Percentiles rank a stretch among this genome's conserved stretches.
phyloP scores from a whole-genome alignment of 352 stramenopile genomes.

The Globisporangium paddicum region DNA sequence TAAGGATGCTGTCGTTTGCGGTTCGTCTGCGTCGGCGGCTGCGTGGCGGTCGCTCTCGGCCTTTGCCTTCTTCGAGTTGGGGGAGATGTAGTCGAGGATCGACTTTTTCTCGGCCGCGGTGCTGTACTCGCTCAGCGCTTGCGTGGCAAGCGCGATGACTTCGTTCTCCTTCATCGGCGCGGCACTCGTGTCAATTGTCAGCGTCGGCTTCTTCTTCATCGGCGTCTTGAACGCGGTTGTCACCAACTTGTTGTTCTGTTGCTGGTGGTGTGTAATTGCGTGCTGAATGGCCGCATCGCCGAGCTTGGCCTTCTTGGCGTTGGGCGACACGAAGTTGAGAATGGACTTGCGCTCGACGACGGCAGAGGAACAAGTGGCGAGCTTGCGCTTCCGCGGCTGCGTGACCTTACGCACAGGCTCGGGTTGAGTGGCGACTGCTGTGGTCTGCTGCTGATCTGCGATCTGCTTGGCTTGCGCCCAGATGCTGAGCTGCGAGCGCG shows the following conservation, averaged over 20 bases:
- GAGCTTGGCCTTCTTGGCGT: background rate
- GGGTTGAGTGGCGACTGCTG: background rate
- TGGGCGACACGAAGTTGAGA: background rate
- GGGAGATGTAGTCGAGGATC: conserved; percentile 18
- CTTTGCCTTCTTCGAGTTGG: conserved; percentile 12
- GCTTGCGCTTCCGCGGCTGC: conserved; percentile 3
- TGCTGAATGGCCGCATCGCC: background rate
- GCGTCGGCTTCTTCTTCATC: conserved; percentile 12
- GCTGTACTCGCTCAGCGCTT: background rate
- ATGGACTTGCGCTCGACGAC: conserved; percentile 1
- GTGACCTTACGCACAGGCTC: background rate
- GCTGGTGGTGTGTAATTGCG: background rate
- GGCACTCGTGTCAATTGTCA: conserved; percentile 1
- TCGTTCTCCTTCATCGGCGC: conserved; percentile 2
- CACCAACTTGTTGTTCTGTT: background rate
- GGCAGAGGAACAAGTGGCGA: background rate
- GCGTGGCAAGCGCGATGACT: too few species aligned
- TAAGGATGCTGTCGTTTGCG: background rate
- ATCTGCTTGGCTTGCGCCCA: conserved; percentile 3
- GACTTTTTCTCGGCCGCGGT: background rate
- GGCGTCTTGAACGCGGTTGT: conserved; percentile 9
- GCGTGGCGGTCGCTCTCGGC: background rate
- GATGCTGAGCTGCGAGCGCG: conserved; percentile 8
- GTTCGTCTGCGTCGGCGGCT: background rate
- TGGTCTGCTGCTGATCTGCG: conserved; percentile 1